phyloP scores from a whole-genome alignment of 345 rosid genomes.

The Eucalyptus decipiens region DNA sequence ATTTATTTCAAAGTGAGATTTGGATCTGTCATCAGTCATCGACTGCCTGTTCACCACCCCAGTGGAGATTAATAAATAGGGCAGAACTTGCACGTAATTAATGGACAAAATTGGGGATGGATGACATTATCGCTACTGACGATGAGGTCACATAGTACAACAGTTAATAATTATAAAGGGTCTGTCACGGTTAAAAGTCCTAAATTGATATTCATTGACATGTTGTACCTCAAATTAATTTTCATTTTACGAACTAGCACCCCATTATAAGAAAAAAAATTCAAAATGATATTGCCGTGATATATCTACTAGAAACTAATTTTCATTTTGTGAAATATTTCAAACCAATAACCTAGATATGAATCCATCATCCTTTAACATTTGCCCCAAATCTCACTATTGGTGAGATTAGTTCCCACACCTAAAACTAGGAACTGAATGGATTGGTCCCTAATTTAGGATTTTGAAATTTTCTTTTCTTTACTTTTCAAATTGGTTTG shows the following conservation, averaged over 20 bases:
- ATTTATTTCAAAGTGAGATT: not conserved
- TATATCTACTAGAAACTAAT: not conserved
- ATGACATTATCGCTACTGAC: not conserved
- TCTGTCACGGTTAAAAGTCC: not conserved
- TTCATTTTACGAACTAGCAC: not conserved
- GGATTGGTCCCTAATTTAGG: not conserved
- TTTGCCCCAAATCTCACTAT: not conserved
- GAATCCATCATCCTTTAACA: rapidly evolving
- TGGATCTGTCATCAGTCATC: not conserved
- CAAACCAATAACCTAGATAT: rapidly evolving
- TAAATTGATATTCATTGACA: not conserved
- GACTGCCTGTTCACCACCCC: not conserved
- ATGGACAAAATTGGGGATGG: not conserved
- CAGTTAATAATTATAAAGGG: not conserved
- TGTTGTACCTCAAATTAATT: not conserved
- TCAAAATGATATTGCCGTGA: rapidly evolving
- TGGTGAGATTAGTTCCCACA: too few relatives aligned
- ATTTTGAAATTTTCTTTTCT: too few relatives aligned
- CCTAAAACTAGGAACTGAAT: not conserved
- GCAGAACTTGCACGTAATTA: not conserved
- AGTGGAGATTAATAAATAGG: not conserved
- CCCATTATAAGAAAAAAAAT: not conserved
- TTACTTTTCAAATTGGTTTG: not conserved
- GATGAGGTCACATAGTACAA: not conserved
- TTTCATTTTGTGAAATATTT: not conserved